Base-by-base conservation (phyloP, 176 grass and related monocot species). In the Aegilops bicornis region DNA sequence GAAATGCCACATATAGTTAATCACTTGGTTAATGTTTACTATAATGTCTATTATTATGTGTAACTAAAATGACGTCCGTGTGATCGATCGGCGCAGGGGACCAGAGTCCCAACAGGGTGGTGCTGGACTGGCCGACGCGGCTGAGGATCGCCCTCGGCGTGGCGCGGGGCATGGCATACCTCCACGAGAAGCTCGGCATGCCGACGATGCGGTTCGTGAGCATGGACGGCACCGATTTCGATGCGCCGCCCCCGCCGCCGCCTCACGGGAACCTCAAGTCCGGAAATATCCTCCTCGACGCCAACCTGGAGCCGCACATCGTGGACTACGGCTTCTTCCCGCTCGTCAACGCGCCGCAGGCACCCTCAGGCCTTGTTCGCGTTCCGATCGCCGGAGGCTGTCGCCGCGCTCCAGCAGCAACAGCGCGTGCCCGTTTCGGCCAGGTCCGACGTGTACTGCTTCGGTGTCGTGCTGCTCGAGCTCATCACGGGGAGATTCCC, bases 251-350 rank as follows among this genome's bases (percentile, higher is more conserved):
- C 8, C 89, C 85, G 5, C 81, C 89, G 23, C 88, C 86, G 9
- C 86, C 84, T 22, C 93, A 95, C 68, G 93, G 93, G 47, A 95
- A 93, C 87, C 88, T 95, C 61, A 95, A 95, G 89, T 95, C 93
- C 1, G 91, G 91, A 1, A 95, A 95, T 87, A 69, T 95, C 84
- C 93, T 95, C 25, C 93, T 95, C 6, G 84, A 66, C 52, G 67
- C 36, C 17, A n/a, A 76, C 42, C 76, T 95, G 81, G 83, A 91
- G 82, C 91, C 91, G 1, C 70, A 66, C 24, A 56, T 95, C 27
- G 87, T 85, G 31, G 93, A 93, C 89, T 88, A 83, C 81, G 89
- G 91, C 39, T 86, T 95, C 87, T 73, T 82, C 60, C 86, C 86
- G 20, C 82, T 95, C 29, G 81, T 95, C 67, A 87, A 92, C 84